Evolutionary conservation across 176 grass and related monocot genomes (phyloP).

Genomic region (Carex pumila): DNA sequence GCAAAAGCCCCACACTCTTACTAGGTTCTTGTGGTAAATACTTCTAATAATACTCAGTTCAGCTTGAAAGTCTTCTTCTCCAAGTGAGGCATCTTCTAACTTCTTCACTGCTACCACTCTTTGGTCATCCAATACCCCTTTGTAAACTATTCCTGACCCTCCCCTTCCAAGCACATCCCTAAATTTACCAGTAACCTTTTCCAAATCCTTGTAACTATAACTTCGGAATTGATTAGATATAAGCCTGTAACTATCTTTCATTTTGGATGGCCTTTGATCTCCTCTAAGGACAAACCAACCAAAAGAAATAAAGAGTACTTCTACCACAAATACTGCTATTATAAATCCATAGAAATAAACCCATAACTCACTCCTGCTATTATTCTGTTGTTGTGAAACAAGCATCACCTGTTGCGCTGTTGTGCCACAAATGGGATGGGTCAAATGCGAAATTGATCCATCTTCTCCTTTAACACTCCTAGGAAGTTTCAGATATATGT

Average conservation of each 20-base stretch:
- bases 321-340: conserved; percentile 18
- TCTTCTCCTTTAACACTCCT: not conserved
- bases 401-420: not conserved
- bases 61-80: conserved; percentile 39
- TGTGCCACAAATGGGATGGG: not conserved
- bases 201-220: conserved; percentile 29
- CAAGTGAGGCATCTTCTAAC: conserved; percentile 17
- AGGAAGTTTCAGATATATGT: conserved; percentile 20
- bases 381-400: not conserved
- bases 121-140: conserved; percentile 27
- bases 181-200: conserved; percentile 31
- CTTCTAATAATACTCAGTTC: conserved; percentile 33
- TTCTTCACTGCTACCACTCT: conserved; percentile 34
- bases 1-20: conserved; percentile 37
- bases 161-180: conserved; percentile 29
- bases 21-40: conserved; percentile 50
- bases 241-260: conserved; percentile 25
- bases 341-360: conserved; percentile 33
- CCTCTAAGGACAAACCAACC: conserved; percentile 28
- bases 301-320: conserved; percentile 25
- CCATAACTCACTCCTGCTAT: conserved; percentile 21
- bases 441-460: not conserved
- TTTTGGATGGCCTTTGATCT: conserved; percentile 10
- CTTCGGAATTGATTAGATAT: conserved; percentile 35
- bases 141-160: conserved; percentile 35